Evolutionary conservation across 2,329 filamentous ascomycete species (phyloP).

Genomic region (Epichloe hybrida): DNA sequence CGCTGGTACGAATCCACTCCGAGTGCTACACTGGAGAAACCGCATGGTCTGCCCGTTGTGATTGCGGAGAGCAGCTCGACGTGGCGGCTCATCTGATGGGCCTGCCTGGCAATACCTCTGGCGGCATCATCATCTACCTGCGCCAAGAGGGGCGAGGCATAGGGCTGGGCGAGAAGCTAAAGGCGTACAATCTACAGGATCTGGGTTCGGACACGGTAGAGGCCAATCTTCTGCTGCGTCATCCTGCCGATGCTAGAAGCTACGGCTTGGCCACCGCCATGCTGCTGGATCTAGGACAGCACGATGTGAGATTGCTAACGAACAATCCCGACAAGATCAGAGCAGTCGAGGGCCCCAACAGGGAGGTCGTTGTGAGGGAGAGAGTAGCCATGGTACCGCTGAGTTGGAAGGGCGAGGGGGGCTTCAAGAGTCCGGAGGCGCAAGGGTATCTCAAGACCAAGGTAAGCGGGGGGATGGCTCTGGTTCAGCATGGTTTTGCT

Average conservation of each 20-base stretch:
- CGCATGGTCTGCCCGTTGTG: conserved; percentile 93
- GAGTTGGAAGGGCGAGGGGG: conserved; percentile 80
- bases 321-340: conserved; percentile 97
- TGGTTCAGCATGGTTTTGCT: conserved; percentile 5
- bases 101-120: conserved; percentile 45
- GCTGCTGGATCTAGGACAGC: conserved; percentile 69
- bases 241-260: conserved; percentile 86
- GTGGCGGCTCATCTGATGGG: conserved; percentile 93
- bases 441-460: conserved; percentile 93
- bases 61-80: conserved; percentile 95
- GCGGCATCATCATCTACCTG: conserved; percentile 89
- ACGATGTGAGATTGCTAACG: conserved; percentile 69
- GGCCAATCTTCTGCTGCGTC: conserved; percentile 78
- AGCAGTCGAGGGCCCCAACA: conserved; percentile 80
- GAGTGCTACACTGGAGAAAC: conserved; percentile 99
- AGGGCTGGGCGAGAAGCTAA: conserved; percentile 86
- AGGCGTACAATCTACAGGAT: conserved; percentile 96
- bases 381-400: conserved; percentile 90
- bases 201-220: conserved; percentile 95
- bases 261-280: conserved; percentile 97
- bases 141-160: conserved; percentile 94
- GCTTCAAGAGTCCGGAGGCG: conserved; percentile 77
- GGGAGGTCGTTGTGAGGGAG: conserved; percentile 81
- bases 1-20: conserved; percentile 87
- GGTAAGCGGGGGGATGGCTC: conserved; percentile 35